Percentiles rank a stretch among this genome's conserved stretches.
These are phyloP conservation scores for Salvia splendens DNA, from an alignment of 257 asterid species.

Conservation along the genomic window DNA sequence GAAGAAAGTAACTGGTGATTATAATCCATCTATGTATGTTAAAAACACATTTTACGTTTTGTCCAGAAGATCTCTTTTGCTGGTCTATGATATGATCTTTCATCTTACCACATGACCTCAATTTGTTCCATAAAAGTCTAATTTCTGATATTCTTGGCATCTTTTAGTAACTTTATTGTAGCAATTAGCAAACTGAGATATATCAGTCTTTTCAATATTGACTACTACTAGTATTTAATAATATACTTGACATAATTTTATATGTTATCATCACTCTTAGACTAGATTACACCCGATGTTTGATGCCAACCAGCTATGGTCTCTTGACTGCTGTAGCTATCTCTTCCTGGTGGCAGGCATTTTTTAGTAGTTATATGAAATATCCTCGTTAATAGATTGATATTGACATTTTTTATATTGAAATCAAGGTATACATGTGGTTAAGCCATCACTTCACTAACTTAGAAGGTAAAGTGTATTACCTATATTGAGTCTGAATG, in stretches of 20 bases:
- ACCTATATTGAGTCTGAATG: constrained; percentile 7
- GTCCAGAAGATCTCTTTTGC: no score
- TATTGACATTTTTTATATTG: background rate
- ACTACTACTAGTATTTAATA: background rate
- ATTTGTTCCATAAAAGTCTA: constrained; percentile 3
- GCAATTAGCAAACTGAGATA: no score
- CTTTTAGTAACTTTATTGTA: constrained; percentile 10
- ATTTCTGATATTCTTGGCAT: background rate
- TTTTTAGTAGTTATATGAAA: background rate
- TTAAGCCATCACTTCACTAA: background rate
- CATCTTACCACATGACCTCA: constrained; percentile 11
- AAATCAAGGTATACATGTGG: constrained; percentile 1
- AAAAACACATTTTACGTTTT: no score
- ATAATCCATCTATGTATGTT: no score
- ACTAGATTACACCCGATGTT: no score
- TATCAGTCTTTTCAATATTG: constrained; percentile 7
- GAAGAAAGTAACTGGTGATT: background rate
- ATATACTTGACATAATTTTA: background rate
- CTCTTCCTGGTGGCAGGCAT: constrained; percentile 9
- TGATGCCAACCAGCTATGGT: no score
- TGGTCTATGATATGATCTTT: no score
- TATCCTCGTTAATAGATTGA: background rate
- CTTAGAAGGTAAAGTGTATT: constrained; percentile 8
- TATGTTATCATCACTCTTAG: constrained; percentile 14
- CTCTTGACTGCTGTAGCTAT: background rate